A percentile compares a stretch with the other conserved stretches of the same genome.
Evolutionary conservation across 1,284 basidiomycete genomes (phyloP).

Genomic region (Jaminaea rosea): DNA sequence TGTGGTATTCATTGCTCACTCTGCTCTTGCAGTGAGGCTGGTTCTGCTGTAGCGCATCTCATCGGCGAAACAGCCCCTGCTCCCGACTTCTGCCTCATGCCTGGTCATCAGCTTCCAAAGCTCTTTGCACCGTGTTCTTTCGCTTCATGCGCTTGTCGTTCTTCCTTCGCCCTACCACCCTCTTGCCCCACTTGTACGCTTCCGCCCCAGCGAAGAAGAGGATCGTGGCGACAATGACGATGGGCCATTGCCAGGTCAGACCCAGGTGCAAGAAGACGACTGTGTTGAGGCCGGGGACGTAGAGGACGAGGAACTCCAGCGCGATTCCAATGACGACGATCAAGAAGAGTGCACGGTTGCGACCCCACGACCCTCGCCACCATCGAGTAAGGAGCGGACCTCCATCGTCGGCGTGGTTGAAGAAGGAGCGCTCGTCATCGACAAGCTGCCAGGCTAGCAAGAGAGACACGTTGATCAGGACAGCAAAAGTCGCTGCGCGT

Average conservation of each 20-base stretch:
- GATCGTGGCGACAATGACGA: slow-evolving; percentile 38
- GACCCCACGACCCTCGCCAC: slow-evolving; percentile 34
- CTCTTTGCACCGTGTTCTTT: no score
- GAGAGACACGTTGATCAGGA: slow-evolving; percentile 44
- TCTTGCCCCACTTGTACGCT: slow-evolving; percentile 39
- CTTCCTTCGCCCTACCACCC: no score
- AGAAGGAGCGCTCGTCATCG: slow-evolving; percentile 44
- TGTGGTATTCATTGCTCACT: no score
- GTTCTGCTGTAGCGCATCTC: no score
- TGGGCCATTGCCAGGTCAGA: slow-evolving; percentile 45
- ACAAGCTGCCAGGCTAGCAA: slow-evolving; percentile 48
- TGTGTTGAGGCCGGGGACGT: slow-evolving; percentile 50
- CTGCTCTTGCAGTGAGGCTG: no score
- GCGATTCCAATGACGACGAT: slow-evolving; percentile 50
- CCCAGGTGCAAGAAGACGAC: slow-evolving; percentile 44
- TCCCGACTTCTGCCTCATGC: no score
- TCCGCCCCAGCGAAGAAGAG: slow-evolving; percentile 40
- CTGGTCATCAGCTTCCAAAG: no score
- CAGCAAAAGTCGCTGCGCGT: slow-evolving; percentile 44
- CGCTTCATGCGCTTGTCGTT: no score
- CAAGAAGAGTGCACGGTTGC: slow-evolving; percentile 40
- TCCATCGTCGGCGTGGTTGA: slow-evolving; percentile 17
- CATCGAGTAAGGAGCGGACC: slow-evolving; percentile 21
- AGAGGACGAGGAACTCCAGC: slow-evolving; percentile 54
- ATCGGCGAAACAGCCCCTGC: no score